Base-by-base conservation (phyloP, 2,329 filamentous ascomycete species). In the Teratosphaeria gauchensis region DNA sequence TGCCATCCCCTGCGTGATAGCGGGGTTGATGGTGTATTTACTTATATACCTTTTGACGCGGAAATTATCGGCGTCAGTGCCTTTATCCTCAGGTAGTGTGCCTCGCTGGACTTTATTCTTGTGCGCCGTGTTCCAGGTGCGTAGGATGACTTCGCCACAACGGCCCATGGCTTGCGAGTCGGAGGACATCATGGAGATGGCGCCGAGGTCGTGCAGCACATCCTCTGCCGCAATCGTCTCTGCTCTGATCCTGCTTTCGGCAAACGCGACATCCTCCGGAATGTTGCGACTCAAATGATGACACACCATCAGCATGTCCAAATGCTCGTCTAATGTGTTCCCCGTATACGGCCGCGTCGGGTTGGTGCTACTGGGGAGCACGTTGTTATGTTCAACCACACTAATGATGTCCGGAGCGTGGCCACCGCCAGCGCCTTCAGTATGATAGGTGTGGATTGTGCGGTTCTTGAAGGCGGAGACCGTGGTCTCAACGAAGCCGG, bases 251-350 rank as follows among this genome's bases (percentile, higher is more conserved):
- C 92, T 89, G 38, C 86, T 90, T 76, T 97, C 92, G 54, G 92
- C 92, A 69, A 97, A 97, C 1, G 92, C 91, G 14, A 97, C 88
- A 71, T 97, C 92, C 76, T 97, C 92, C 59, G 92, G 90, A 60
- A 96, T 96, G 74, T 96, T 86, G 74, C 89, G 90, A 56, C 86
- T 91, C 9, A 97, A 79, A 70, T 97, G 92, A 74, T 97, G 92
- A 78, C 92, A 97, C 42, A 96, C 90, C 92, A 96, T 96, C 53
- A 96, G 78, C 92, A 97, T 97, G 76, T 97, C 92, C 14, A 96
- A 83, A 75, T 97, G 92, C 75, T 97, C 92, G 70, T 96, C 92
- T 0, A 97, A 82, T 0, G 92, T 97, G 77, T 97, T 96, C 64
- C 82, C 80, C 1, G 92, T 97, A 74, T 86, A 96, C 0, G 92